Conservation (phyloP, 139 green algal genomes). For the Ostreobium quekettii region DNA sequence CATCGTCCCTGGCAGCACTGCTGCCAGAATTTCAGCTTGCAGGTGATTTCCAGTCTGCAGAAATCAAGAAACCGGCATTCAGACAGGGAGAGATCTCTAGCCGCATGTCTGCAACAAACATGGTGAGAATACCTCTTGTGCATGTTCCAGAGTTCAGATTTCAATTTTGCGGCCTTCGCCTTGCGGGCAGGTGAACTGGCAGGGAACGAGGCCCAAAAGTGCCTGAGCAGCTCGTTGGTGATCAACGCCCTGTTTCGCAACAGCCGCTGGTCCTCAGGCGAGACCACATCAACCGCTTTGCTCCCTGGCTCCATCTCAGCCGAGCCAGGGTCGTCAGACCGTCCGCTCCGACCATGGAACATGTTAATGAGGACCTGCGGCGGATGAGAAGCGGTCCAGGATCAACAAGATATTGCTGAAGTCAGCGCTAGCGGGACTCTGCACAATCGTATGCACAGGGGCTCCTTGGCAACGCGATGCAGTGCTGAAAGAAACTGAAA, state of each 20-base stretch:
- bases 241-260: conserved; percentile 28
- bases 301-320: too few species aligned
- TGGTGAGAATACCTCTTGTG: background rate
- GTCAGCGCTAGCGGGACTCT: too few species aligned
- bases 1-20: background rate
- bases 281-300: too few species aligned
- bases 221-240: conserved; percentile 65
- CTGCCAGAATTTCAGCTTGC: background rate
- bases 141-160: background rate
- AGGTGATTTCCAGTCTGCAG: background rate
- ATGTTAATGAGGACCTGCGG: background rate
- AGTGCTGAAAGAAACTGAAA: too few species aligned
- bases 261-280: too few species aligned
- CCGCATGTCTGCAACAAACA: background rate
- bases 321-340: too few species aligned
- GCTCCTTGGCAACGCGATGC: too few species aligned
- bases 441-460: too few species aligned
- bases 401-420: too few species aligned
- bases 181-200: conserved; percentile 11
- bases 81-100: background rate
- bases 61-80: background rate
- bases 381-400: too few species aligned
- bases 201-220: conserved; percentile 57
- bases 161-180: background rate
- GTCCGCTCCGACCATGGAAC: too few species aligned